Percentiles rank a stretch among this genome's conserved stretches.
These are phyloP conservation scores for Boletus reticuloceps DNA, from an alignment of 768 basidiomycete species.

Conservation along the genomic window DNA sequence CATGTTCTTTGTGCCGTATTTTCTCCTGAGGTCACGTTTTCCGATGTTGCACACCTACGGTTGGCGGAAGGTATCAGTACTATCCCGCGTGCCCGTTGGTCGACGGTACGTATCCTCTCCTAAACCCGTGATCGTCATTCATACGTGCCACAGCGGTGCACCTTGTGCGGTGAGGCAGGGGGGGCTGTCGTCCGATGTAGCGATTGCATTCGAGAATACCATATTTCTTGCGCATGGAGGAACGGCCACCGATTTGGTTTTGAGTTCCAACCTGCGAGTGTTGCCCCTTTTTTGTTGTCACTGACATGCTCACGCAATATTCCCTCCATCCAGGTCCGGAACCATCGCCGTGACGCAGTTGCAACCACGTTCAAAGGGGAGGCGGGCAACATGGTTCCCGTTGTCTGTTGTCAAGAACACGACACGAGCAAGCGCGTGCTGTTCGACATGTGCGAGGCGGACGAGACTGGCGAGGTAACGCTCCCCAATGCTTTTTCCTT, in stretches of 20 bases:
- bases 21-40: constrained; percentile 79
- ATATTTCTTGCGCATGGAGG: constrained; percentile 89
- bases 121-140: neutral
- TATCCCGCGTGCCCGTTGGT: constrained; percentile 70
- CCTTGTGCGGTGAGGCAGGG: constrained; percentile 64
- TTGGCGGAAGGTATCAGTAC: constrained; percentile 85
- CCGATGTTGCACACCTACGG: constrained; percentile 68
- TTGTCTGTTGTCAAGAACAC: constrained; percentile 79
- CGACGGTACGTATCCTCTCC: constrained; percentile 49
- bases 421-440: constrained; percentile 61
- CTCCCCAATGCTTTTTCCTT: neutral
- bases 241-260: constrained; percentile 86
- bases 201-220: constrained; percentile 79
- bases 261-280: constrained; percentile 78
- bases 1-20: constrained; percentile 90
- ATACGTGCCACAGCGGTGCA: constrained; percentile 56
- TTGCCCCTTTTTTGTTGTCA: neutral
- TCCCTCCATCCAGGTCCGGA: constrained; percentile 58
- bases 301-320: neutral
- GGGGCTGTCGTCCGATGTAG: constrained; percentile 84
- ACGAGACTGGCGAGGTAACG: constrained; percentile 76
- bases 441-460: constrained; percentile 82
- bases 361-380: constrained; percentile 75
- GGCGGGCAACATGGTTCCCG: constrained; percentile 73
- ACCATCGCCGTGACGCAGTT: constrained; percentile 64